Conservation (phyloP, 23 red algal species). For the Agarophyton chilense region DNA sequence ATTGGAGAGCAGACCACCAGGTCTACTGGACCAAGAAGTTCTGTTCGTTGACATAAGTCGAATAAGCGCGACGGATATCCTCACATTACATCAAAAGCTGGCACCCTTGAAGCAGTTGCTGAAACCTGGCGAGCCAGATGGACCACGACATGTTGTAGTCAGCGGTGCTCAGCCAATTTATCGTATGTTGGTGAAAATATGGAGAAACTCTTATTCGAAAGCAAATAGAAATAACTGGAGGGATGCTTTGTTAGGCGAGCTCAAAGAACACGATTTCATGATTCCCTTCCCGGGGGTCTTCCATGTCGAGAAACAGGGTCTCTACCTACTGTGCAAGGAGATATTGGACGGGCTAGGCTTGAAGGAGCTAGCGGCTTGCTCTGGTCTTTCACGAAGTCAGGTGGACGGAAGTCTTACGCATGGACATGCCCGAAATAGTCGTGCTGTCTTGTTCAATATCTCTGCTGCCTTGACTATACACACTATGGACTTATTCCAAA, state of each 20-base stretch:
- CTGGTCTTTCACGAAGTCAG: conserved; percentile 1
- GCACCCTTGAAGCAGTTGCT: background rate
- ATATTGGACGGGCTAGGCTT: conserved; percentile 1
- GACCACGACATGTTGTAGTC: background rate
- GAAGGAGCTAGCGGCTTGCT: background rate
- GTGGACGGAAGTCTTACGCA: conserved; percentile 5
- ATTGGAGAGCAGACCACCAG: background rate
- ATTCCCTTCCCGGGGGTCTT: conserved; percentile 13
- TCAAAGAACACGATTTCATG: background rate
- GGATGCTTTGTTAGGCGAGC: background rate
- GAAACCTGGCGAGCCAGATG: background rate
- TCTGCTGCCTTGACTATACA: background rate
- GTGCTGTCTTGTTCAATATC: background rate
- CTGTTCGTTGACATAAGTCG: background rate
- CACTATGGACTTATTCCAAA: background rate
- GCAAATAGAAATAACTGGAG: background rate
- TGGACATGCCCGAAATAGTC: conserved; percentile 19
- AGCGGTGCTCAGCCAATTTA: conserved; percentile 1
- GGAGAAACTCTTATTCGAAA: conserved; percentile 1
- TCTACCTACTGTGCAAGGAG: conserved; percentile 9
- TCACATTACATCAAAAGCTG: background rate
- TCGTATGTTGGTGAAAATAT: conserved; percentile 10
- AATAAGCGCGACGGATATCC: background rate
- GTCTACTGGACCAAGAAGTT: background rate
- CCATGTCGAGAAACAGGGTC: conserved; percentile 8